Evolutionary conservation across 345 rosid genomes (phyloP), one percentile per base, ranked within the genome.

Genomic region (Cardiospermum halicacabum): DNA sequence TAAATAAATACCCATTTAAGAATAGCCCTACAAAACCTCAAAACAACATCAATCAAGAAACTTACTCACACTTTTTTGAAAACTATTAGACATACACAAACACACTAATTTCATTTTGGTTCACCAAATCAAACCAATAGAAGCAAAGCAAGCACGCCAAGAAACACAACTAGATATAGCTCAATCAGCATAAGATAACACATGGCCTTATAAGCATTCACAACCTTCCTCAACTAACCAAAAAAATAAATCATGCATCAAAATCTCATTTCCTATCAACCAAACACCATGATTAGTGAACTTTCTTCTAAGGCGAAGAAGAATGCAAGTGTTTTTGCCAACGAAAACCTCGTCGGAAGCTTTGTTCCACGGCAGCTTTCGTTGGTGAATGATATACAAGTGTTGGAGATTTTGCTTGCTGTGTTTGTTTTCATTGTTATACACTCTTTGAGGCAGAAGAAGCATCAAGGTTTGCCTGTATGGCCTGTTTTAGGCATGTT

Each of bases 401-500:
- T 80, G 49, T 48, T 80, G 27, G 88, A 84, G 79, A 66, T 85
- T 45, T 12, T 82, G 51, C 74, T 86, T 49, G 87, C 89, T 59
- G 51, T 84, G 34, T 48, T 73, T 9, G 83, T 76, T 11, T 94
- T 81, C 67, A 1, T 74, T 1, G 62, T 72, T 55, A 78, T 88
- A 36, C 80, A 85, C 36, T 77, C 89, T 9, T 31, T 91, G 36
- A 77, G 85, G 73, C 79, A 90, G 67, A 71, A 73, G 58, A 81
- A 70, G 56, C 74, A 70, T 50, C 43, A 74, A 19, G 88, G 95
- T 3, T 71, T 93, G 8, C 90, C 97, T 0, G 65, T 81, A 2
- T 93, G 98, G 98, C 98, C 99, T 0, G 43, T 86, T 36, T 80
- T 94, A 0, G 99, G 99, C 7, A 94, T 94, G 99, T 72, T 88